phyloP scores from a whole-genome alignment of 163 green algal genomes.

The Chlorella variabilis region DNA sequence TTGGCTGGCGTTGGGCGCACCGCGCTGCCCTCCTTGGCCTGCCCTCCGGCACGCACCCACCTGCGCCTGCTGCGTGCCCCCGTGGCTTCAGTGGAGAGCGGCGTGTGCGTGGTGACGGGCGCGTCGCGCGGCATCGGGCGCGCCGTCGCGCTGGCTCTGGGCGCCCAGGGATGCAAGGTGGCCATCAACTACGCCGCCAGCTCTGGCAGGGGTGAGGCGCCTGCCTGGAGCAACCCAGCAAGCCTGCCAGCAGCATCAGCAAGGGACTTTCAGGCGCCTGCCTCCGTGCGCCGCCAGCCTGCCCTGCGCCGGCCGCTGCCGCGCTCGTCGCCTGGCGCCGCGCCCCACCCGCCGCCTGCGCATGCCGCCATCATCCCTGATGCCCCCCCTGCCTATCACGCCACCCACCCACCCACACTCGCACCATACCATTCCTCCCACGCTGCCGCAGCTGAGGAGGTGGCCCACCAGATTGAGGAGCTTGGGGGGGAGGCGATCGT shows the following conservation, averaged over 20 bases:
- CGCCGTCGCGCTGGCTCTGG: constrained; percentile 89
- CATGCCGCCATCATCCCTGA: too few species aligned
- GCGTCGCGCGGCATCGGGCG: constrained; percentile 92
- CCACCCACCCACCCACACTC: neutral
- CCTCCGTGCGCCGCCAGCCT: too few species aligned
- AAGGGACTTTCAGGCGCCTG: too few species aligned
- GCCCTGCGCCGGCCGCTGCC: too few species aligned
- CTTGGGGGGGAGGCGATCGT: constrained; percentile 87
- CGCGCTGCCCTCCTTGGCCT: too few species aligned
- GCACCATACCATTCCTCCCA: too few species aligned
- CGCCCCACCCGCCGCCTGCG: too few species aligned
- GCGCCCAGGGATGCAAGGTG: constrained; percentile 73
- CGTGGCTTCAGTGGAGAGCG: constrained; percentile 30
- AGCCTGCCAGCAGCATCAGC: too few species aligned
- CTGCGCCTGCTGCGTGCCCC: neutral
- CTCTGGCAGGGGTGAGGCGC: constrained; percentile 7
- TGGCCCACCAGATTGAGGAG: constrained; percentile 75
- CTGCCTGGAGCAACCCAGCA: neutral
- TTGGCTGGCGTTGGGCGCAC: too few species aligned
- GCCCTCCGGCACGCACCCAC: too few species aligned
- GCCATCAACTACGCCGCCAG: constrained; percentile 28
- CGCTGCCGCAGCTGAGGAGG: constrained; percentile 78
- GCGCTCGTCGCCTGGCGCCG: too few species aligned
- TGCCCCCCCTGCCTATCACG: too few species aligned
- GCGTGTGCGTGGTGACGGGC: constrained; percentile 90